Evolutionary conservation across 345 rosid species (phyloP), one percentile per base, ranked within the genome.

Genomic region (Lumnitzera racemosa): DNA sequence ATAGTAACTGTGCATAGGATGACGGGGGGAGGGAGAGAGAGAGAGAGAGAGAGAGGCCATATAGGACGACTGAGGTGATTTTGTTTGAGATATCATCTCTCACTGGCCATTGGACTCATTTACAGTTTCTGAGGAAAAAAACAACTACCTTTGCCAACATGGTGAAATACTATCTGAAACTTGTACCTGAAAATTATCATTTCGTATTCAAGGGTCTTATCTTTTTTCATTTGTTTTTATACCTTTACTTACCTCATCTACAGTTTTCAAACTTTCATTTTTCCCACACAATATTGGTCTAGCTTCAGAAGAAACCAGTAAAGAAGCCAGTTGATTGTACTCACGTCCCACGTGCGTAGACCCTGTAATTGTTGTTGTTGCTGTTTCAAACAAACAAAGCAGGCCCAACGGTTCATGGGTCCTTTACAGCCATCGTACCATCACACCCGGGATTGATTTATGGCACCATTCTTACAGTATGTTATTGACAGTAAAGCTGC

Each of bases 331-430:
- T 29, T 47, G 62, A 59, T 47, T 59, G 62, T 59, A 59, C 62
- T 52, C 43, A 36, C 25, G 17, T 25, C 62, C 62, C 62, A 59
- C 62, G 62, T 59, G 62, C 43, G 62, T 59, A 59, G 62, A 59
- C 62, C 62, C 62, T 50, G 31, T n/a, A 17, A 29, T 20, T 20
- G 20, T 29, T 29, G 36, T 13, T 62, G 25, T 46, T 68, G 72
- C 68, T 68, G 78, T 52, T 76, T 14, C 79, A 66, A 65, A 49
- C 56, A 46, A 69, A 49, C 63, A 65, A 49, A 55, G 70, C 78
- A 75, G 70, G 53, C 65, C 78, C 74, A 73, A 72, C 78, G 78
- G 76, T 76, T 70, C 70, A 57, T 67, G 67, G 50, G 57, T 52
- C 56, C 53, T 55, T 57, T 49, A 41, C 14, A 41, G 43, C 51